Percentiles rank a stretch among this genome's conserved stretches.
These are phyloP conservation scores for Rhizopogon vulgaris DNA, from an alignment of 768 basidiomycete genomes.

Conservation along the genomic window DNA sequence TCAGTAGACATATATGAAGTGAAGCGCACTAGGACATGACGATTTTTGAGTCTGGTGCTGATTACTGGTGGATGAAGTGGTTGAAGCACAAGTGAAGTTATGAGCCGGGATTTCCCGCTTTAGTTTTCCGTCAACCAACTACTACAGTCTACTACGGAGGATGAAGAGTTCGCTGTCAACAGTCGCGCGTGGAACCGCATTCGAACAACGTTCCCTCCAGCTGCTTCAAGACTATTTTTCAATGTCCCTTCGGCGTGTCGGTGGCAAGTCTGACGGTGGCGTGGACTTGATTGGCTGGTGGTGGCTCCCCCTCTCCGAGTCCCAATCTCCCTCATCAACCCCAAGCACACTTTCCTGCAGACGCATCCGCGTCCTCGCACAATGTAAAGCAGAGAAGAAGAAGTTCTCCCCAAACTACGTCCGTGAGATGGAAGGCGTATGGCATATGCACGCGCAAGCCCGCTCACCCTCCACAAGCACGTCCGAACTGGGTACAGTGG, in stretches of 20 bases:
- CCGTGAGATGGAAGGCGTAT: constrained; percentile 89
- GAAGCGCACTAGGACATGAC: constrained; percentile 41
- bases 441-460: constrained; percentile 30
- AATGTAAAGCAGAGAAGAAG: constrained; percentile 90
- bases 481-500: constrained; percentile 35
- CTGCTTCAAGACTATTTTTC: constrained; percentile 61
- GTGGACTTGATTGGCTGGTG: constrained; percentile 90
- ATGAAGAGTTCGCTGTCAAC: constrained; percentile 29
- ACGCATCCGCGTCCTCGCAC: constrained; percentile 71
- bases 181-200: constrained; percentile 64
- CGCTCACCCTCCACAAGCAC: not conserved
- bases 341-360: constrained; percentile 26
- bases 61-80: not conserved
- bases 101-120: constrained; percentile 16
- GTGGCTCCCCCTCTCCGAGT: constrained; percentile 57
- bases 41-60: constrained; percentile 5
- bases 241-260: constrained; percentile 75
- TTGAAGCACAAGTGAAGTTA: constrained; percentile 12
- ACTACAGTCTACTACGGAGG: too few species aligned
- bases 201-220: constrained; percentile 62
- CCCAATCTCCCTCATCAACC: not conserved
- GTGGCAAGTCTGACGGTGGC: constrained; percentile 87
- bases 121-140: not conserved
- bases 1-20: not conserved
- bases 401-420: constrained; percentile 75